Percentiles rank a stretch among this genome's conserved stretches.
Conservation (phyloP, 2,329 filamentous ascomycete genomes). For the Tolypocladium pustulatum region DNA sequence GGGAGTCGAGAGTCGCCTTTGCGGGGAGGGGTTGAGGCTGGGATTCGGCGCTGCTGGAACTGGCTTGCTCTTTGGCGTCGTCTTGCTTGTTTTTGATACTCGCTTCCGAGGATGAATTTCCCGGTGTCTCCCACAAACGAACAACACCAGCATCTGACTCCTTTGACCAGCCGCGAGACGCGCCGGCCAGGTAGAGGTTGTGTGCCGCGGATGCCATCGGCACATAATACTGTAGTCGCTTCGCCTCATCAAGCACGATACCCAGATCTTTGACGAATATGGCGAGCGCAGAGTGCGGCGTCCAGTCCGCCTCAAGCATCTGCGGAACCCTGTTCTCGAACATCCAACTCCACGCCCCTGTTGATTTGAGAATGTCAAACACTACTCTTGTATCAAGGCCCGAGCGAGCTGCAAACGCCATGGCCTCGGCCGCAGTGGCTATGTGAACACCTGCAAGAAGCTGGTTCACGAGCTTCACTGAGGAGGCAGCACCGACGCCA, state of each 20-base stretch:
- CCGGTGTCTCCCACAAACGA: conserved; percentile 25
- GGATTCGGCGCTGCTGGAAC: not conserved
- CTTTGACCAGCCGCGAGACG: conserved; percentile 18
- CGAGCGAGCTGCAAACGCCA: conserved; percentile 42
- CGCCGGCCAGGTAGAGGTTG: conserved; percentile 21
- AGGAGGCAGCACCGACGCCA: conserved; percentile 40
- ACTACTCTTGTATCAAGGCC: conserved; percentile 39
- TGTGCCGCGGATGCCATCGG: conserved; percentile 19
- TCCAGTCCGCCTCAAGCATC: conserved; percentile 25
- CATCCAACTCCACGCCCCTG: conserved; percentile 25
- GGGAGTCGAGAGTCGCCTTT: conserved; percentile 9
- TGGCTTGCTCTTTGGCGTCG: not conserved
- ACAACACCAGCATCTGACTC: conserved; percentile 24
- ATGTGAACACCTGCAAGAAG: conserved; percentile 49
- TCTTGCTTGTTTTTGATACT: not conserved
- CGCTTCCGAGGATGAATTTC: conserved; percentile 10
- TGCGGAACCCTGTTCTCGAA: conserved; percentile 24
- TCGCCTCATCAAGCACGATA: conserved; percentile 20
- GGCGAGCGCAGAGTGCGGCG: conserved; percentile 20
- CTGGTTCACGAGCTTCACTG: conserved; percentile 48
- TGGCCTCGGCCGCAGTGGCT: conserved; percentile 41
- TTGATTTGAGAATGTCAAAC: conserved; percentile 33
- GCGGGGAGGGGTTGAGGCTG: conserved; percentile 6
- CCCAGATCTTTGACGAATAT: conserved; percentile 25
- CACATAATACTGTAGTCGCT: conserved; percentile 14